Evolutionary conservation across 2,329 filamentous ascomycete genomes (phyloP).

Genomic region (Ophiostoma populinum): DNA sequence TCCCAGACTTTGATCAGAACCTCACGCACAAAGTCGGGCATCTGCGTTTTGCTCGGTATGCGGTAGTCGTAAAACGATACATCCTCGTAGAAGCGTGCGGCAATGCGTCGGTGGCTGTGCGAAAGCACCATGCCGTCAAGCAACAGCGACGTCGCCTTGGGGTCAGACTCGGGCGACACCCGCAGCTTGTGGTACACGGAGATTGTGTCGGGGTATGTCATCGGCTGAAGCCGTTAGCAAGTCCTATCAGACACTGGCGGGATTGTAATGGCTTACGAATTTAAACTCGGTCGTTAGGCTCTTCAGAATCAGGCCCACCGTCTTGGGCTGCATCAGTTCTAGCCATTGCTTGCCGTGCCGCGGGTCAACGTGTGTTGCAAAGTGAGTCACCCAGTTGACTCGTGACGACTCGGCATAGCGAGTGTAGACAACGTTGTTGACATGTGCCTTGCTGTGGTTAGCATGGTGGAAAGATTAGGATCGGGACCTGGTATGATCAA

Average conservation of each 20-base stretch:
- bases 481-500: no score
- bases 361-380: conserved; percentile 45
- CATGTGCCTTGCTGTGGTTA: conserved; percentile 29
- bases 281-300: conserved; percentile 76
- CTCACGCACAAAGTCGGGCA: conserved; percentile 25
- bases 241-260: no score
- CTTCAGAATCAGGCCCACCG: conserved; percentile 58
- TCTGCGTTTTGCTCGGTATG: conserved; percentile 19
- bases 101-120: conserved; percentile 52
- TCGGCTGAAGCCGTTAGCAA: conserved; percentile 35
- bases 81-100: conserved; percentile 61
- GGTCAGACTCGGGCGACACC: conserved; percentile 26
- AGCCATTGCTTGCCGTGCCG: conserved; percentile 46
- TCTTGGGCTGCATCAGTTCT: conserved; percentile 47
- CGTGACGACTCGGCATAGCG: conserved; percentile 69
- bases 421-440: conserved; percentile 76
- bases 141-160: conserved; percentile 35
- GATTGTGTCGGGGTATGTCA: conserved; percentile 67
- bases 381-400: conserved; percentile 60
- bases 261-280: no score
- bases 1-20: conserved; percentile 20
- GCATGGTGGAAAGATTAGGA: no score
- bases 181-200: conserved; percentile 69
- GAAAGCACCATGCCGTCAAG: conserved; percentile 53
- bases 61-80: conserved; percentile 57